Conservation (phyloP, 345 rosid species). For the Boechera divaricarpa region DNA sequence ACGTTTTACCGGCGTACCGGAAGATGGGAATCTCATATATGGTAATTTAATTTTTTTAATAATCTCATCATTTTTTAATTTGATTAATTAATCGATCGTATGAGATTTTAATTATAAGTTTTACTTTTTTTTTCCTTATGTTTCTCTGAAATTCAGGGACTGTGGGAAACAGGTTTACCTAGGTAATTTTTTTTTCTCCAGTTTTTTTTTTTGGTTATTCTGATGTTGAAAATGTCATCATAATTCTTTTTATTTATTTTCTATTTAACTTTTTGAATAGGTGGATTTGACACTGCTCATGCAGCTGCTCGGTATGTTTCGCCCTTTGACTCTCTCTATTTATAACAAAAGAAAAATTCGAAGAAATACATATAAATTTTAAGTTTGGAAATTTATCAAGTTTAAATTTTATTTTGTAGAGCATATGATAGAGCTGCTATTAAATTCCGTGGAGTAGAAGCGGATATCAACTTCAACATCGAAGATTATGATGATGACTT, state of each 20-base stretch:
- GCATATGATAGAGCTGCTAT: conserved; percentile 99
- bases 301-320: conserved; percentile 92
- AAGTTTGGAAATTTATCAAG: too few species aligned
- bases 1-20: conserved; percentile 98
- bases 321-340: conserved; percentile 24
- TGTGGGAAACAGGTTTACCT: conserved; percentile 99
- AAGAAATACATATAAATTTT: neutral
- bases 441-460: conserved; percentile 95
- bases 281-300: conserved; percentile 99
- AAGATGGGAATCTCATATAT: conserved; percentile 99
- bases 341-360: neutral
- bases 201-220: neutral
- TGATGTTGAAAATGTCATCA: conserved; percentile 18
- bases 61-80: neutral
- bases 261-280: conserved; percentile 46
- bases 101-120: neutral
- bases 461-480: conserved; percentile 88
- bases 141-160: conserved; percentile 72
- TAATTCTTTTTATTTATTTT: conserved; percentile 11
- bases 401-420: conserved; percentile 47
- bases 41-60: conserved; percentile 48
- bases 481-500: conserved; percentile 94
- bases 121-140: conserved; percentile 6
- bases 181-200: conserved; percentile 53
- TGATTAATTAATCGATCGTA: neutral